Evolutionary conservation across 1,284 basidiomycete species (phyloP), one percentile per base, ranked within the genome.

Genomic region (Trametes sp.): DNA sequence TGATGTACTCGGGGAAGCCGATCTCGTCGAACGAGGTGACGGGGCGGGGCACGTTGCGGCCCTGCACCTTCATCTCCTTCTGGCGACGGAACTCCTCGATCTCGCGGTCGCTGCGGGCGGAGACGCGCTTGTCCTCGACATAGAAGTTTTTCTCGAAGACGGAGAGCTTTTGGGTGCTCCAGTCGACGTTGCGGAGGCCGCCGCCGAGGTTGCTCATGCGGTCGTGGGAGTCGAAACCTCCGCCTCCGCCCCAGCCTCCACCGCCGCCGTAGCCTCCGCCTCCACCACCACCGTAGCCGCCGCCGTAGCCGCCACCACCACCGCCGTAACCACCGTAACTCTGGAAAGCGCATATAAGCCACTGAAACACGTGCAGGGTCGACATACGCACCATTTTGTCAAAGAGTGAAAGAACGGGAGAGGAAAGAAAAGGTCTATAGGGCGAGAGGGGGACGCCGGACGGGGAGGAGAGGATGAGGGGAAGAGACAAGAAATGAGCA

Each of bases 71-170:
- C 79, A 99, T 98, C 78, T 98, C 93, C 79, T 98, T 96, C 55
- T 72, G 70, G 54, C 85, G 83, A 63, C 94, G 86, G 81, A 96
- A 98, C 60, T 94, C 94, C 64, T 94, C 88, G 50, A 98, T 86
- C 72, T 99, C 97, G 53, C 87, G 82, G 16, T 98, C 95, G 61
- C 84, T 87, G 67, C 93, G 92, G 44, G 84, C 80, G 14, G 89
- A 78, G 46, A 99, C 95, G 44, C 88, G 86, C 73, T 92, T 90
- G 79, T 99, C 95, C 78, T 99, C 96, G 62, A 90, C 82, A 79
- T 99, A 99, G 75, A 99, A 99, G 85, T 98, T 98, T 81, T 96
- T 96, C 79, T 96, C 94, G 65, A 96, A 96, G 71, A 86, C 89
- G 74, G 90, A 84, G 62, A 98, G 83, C 66, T 89, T 87, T 61